Evolutionary conservation across 2,329 filamentous ascomycete species (phyloP).

Genomic region (Talaromyces amestolkiae): DNA sequence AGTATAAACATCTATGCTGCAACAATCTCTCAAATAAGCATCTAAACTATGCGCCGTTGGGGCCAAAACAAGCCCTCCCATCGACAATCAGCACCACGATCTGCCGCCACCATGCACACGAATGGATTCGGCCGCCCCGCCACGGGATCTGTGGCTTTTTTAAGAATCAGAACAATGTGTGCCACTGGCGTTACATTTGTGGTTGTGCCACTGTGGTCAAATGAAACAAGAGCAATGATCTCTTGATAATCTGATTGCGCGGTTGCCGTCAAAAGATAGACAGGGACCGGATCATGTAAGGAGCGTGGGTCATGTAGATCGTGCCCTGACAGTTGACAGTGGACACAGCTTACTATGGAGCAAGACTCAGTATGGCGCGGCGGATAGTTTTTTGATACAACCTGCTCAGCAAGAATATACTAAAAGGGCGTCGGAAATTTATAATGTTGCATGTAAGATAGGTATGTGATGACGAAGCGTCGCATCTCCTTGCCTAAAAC

Average conservation of each 20-base stretch:
- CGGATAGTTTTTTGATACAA: not conserved
- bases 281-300: constrained; percentile 4
- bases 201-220: not conserved
- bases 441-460: not conserved
- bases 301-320: constrained; percentile 1
- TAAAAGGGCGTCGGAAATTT: not conserved
- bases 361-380: not conserved
- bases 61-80: constrained; percentile 2
- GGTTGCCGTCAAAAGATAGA: not conserved
- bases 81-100: constrained; percentile 18
- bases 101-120: constrained; percentile 20
- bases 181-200: not conserved
- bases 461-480: constrained; percentile 10
- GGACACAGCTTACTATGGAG: not conserved
- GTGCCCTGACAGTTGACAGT: not conserved
- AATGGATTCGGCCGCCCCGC: constrained; percentile 12
- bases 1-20: not conserved
- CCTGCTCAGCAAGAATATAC: not conserved
- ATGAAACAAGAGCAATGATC: constrained; percentile 1
- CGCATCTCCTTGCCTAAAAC: constrained; percentile 7
- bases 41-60: constrained; percentile 13
- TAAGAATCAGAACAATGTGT: not conserved
- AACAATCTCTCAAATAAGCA: not conserved
- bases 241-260: not conserved
- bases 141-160: constrained; percentile 2